Base-by-base conservation (phyloP, 2,329 filamentous ascomycete species). In the Aphanocladium album region DNA sequence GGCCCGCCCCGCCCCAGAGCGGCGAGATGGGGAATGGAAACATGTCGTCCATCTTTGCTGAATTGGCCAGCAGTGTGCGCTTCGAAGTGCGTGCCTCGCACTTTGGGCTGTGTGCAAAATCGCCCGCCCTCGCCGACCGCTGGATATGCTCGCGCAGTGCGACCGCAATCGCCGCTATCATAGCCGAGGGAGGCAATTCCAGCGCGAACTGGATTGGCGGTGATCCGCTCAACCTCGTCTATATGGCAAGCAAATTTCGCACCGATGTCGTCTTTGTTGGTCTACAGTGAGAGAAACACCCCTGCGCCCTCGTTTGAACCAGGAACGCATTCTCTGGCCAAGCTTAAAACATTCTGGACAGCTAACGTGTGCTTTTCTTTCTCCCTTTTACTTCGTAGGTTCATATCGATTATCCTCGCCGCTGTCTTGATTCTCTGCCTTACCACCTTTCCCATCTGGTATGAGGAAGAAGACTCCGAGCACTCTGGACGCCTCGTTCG, bases 191-290 rank as follows among this genome's bases (percentile, higher is more conserved):
- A 39, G 35, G 7, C 9, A 39, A 39, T 17, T 39, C 35, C 4
- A 39, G 12, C 35, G 35, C 35, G 12, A 39, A 16, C 30, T 9
- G 5, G 35, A 35, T 19, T 21, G 19, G 25, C 21, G 49, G n/a
- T 11, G 57, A 60, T 23, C 47, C 56, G 17, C 57, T 60, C 17
- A 60, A 60, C n/a, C 16, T 60, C 21, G n/a, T 60, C 11, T 53
- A 45, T 23, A 39, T 41, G 21, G 57, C 57, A 1, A 52, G 52
- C 17, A 27, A 52, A 47, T 60, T 60, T 37, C 46, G 33, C n/a
- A 41, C 33, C 12, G 47, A 41, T n/a, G 39, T 52, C 11, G 49
- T 60, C 46, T 60, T 60, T n/a, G 49, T 50, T 23, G 57, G 47
- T 17, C 49, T 60, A 1, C 19, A 52, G 57, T 60, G 21, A 51